Conservation (phyloP, 371 early-diverging fungal genomes). For the Mucor sp. region DNA sequence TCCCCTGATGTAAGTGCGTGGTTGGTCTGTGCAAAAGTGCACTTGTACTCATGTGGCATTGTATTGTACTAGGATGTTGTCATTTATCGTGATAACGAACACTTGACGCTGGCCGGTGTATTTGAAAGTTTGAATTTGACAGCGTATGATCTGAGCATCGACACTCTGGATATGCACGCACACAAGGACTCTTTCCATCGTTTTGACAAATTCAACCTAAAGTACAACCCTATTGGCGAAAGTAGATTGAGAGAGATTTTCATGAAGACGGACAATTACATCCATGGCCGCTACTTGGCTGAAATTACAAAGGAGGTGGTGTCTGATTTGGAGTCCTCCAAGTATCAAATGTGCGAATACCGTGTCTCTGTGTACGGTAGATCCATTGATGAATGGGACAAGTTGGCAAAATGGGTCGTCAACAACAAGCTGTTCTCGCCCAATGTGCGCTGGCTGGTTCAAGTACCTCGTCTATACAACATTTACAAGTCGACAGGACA, state of each 20-base stretch:
- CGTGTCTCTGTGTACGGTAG: constrained; percentile 92
- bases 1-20: constrained; percentile 62
- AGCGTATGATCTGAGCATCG: constrained; percentile 95
- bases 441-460: constrained; percentile 97
- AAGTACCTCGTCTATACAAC: constrained; percentile 95
- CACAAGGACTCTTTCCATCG: constrained; percentile 89
- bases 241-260: constrained; percentile 83
- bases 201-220: constrained; percentile 98
- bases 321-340: constrained; percentile 92
- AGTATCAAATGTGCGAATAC: constrained; percentile 95
- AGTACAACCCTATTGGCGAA: constrained; percentile 95
- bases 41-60: background rate
- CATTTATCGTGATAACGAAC: constrained; percentile 75
- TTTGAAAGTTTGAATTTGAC: constrained; percentile 95
- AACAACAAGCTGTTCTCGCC: constrained; percentile 88
- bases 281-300: constrained; percentile 91
- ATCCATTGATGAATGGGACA: constrained; percentile 89
- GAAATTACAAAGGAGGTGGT: constrained; percentile 96
- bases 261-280: constrained; percentile 96
- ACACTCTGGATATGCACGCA: constrained; percentile 98
- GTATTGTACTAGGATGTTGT: constrained; percentile 70
- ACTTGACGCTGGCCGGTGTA: constrained; percentile 76
- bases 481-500: constrained; percentile 78
- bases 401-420: constrained; percentile 95
- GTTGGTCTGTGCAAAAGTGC: background rate